phyloP scores from a whole-genome alignment of 208 protist genomes.

The Trypanosoma theileri region DNA sequence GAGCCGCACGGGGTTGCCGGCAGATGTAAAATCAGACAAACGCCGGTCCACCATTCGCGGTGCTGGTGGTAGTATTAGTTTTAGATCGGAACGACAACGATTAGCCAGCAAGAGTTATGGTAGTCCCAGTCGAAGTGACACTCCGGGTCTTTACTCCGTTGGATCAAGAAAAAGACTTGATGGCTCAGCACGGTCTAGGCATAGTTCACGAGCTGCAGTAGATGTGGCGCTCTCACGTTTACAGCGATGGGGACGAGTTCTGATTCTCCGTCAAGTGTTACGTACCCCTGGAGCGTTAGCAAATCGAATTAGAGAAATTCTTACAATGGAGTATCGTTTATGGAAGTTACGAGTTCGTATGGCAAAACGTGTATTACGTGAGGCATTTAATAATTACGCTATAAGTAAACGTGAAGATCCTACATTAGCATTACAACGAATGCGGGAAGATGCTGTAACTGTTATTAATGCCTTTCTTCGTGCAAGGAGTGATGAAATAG shows the following conservation, averaged over 20 bases:
- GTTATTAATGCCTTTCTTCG: constrained; percentile 30
- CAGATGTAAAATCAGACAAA: too few species aligned
- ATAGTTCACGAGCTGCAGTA: constrained; percentile 21
- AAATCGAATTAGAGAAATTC: constrained; percentile 21
- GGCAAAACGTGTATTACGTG: constrained; percentile 32
- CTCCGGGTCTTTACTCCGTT: not conserved
- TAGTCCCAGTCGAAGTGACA: not conserved
- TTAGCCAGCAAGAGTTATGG: not conserved
- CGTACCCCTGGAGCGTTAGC: constrained; percentile 18
- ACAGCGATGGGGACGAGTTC: constrained; percentile 41
- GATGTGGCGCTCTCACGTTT: constrained; percentile 43
- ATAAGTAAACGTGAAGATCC: not conserved
- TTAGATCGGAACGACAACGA: too few species aligned
- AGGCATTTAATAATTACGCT: constrained; percentile 32
- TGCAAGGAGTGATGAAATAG: not conserved
- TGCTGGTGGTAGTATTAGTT: too few species aligned
- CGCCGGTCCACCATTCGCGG: too few species aligned
- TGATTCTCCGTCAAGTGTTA: constrained; percentile 25
- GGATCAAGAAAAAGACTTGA: not conserved
- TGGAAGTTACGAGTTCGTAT: constrained; percentile 31
- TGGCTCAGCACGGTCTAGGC: not conserved
- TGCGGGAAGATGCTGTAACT: not conserved
- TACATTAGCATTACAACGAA: not conserved
- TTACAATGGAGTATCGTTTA: constrained; percentile 24
- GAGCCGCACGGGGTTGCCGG: too few species aligned